Evolutionary conservation across 1,284 basidiomycete species (phyloP).

Genomic region (Moesziomyces sp.): DNA sequence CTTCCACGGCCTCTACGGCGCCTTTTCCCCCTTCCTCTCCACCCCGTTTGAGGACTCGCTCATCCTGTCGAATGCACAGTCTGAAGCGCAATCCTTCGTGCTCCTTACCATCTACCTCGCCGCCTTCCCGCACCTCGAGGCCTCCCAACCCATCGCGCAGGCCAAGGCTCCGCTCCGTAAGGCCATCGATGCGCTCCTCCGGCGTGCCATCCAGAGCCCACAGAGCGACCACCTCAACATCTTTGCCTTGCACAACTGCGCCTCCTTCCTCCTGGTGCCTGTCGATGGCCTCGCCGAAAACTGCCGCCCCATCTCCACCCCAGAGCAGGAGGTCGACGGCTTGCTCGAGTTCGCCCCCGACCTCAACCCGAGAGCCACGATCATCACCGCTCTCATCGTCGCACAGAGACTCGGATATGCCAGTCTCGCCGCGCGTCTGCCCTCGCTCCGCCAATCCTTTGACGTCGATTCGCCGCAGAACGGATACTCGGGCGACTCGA

Average conservation of each 20-base stretch:
- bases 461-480: constrained; percentile 20
- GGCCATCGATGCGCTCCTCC: constrained; percentile 32
- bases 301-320: constrained; percentile 17
- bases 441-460: constrained; percentile 22
- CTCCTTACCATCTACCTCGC: constrained; percentile 37
- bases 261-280: constrained; percentile 34
- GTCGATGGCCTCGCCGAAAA: constrained; percentile 33
- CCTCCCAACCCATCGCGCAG: constrained; percentile 9
- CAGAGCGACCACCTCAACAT: constrained; percentile 40
- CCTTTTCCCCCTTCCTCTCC: constrained; percentile 42
- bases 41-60: constrained; percentile 31
- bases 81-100: constrained; percentile 30
- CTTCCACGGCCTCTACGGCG: constrained; percentile 38
- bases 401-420: constrained; percentile 35
- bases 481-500: constrained; percentile 3
- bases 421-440: constrained; percentile 20
- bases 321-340: constrained; percentile 37
- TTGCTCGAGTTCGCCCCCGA: constrained; percentile 33
- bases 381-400: constrained; percentile 33
- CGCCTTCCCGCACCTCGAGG: constrained; percentile 35
- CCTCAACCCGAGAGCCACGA: constrained; percentile 39
- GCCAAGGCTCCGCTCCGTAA: constrained; percentile 20
- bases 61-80: constrained; percentile 16
- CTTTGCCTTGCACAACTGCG: constrained; percentile 38
- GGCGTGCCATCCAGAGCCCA: constrained; percentile 27